These are phyloP conservation scores for Alternaria novae-zelandiae DNA, from an alignment of 2,329 filamentous ascomycete genomes.

Conservation along the genomic window DNA sequence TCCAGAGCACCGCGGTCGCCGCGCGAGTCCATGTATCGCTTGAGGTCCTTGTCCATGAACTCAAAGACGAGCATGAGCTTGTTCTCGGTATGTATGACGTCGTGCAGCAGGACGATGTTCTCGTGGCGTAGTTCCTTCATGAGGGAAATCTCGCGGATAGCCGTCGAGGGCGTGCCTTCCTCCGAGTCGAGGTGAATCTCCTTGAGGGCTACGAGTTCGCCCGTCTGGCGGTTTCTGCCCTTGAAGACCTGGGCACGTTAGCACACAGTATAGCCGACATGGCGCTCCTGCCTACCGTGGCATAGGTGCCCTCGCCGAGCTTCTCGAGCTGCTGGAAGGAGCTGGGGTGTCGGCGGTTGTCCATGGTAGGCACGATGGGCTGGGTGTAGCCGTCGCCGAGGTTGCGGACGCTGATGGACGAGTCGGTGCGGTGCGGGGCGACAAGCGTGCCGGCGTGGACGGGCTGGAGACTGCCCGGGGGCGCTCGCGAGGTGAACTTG, in stretches of 20 bases:
- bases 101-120: slow-evolving; percentile 95
- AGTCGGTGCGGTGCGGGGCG: slow-evolving; percentile 56
- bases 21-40: slow-evolving; percentile 97
- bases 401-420: slow-evolving; percentile 57
- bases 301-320: slow-evolving; percentile 98
- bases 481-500: slow-evolving; percentile 54
- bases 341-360: slow-evolving; percentile 88
- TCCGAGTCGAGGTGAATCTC: slow-evolving; percentile 99
- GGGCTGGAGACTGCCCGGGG: slow-evolving; percentile 53
- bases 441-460: slow-evolving; percentile 58
- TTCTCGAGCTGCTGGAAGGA: slow-evolving; percentile 99
- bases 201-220: slow-evolving; percentile 94
- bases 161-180: slow-evolving; percentile 95
- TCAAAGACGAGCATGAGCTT: slow-evolving; percentile 99
- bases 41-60: slow-evolving; percentile 97
- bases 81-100: slow-evolving; percentile 99
- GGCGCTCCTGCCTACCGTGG: slow-evolving; percentile 71
- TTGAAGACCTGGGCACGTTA: slow-evolving; percentile 83
- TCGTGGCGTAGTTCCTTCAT: slow-evolving; percentile 99
- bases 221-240: slow-evolving; percentile 94
- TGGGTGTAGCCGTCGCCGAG: slow-evolving; percentile 53
- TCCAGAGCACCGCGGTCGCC: slow-evolving; percentile 90
- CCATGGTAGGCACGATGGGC: slow-evolving; percentile 65
- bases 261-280: not conserved
- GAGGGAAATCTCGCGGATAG: slow-evolving; percentile 96